Conservation (phyloP, 345 rosid genomes). For the Eutrema japonicum region DNA sequence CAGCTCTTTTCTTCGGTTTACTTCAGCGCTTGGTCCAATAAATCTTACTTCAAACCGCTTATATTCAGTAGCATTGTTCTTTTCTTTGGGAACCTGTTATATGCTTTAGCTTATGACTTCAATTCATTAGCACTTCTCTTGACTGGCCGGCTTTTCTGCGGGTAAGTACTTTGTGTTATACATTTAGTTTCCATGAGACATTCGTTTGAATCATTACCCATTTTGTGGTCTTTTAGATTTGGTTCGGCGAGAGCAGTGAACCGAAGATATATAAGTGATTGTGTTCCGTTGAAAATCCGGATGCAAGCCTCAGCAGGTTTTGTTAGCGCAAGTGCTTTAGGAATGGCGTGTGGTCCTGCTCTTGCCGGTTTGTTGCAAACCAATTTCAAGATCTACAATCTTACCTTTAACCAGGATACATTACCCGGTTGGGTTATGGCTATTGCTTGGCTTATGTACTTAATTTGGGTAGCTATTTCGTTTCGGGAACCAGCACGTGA, state of each 20-base stretch:
- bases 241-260: constrained; percentile 99
- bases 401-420: constrained; percentile 75
- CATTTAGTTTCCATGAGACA: not conserved
- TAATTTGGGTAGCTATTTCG: constrained; percentile 75
- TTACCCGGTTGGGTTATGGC: constrained; percentile 99
- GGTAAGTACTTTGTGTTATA: constrained; percentile 55
- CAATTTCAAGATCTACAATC: constrained; percentile 68
- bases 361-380: constrained; percentile 91
- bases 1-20: constrained; percentile 95
- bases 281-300: constrained; percentile 80
- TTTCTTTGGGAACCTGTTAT: constrained; percentile 70
- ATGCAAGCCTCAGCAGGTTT: constrained; percentile 98
- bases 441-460: constrained; percentile 82
- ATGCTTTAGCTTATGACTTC: constrained; percentile 85
- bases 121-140: constrained; percentile 70
- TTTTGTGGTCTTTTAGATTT: constrained; percentile 47
- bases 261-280: constrained; percentile 92
- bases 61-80: constrained; percentile 90
- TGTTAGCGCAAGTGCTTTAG: constrained; percentile 99
- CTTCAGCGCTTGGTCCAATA: constrained; percentile 96
- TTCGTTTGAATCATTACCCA: not conserved
- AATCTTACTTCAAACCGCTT: constrained; percentile 89
- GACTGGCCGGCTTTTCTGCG: constrained; percentile 85
- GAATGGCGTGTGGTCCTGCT: constrained; percentile 99
- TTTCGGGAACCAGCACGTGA: constrained; percentile 76